Conservation (phyloP, 2,329 filamentous ascomycete species). For the Aspergillus ibericus region DNA sequence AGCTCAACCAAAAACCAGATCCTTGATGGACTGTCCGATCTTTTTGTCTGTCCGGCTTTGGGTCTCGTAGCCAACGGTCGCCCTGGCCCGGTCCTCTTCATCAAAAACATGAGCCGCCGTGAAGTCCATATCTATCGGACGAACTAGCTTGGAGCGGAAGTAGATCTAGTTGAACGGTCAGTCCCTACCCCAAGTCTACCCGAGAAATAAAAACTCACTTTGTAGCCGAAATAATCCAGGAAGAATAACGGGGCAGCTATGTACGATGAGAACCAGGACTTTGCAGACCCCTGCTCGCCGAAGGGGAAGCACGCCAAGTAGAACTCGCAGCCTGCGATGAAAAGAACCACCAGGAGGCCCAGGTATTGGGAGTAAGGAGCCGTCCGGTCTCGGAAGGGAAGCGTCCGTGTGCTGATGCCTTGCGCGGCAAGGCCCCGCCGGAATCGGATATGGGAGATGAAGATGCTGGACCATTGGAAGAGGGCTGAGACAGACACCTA, state of each 20-base stretch:
- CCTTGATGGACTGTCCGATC: not conserved
- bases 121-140: slow-evolving; percentile 24
- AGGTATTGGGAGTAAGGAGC: slow-evolving; percentile 30
- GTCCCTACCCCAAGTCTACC: not conserved
- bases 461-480: slow-evolving; percentile 30
- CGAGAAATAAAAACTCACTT: slow-evolving; percentile 11
- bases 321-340: slow-evolving; percentile 35
- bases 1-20: not conserved
- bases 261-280: slow-evolving; percentile 35
- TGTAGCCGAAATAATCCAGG: slow-evolving; percentile 31
- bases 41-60: not conserved
- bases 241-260: slow-evolving; percentile 33
- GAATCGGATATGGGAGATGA: slow-evolving; percentile 30
- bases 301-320: slow-evolving; percentile 34
- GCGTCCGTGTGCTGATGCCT: slow-evolving; percentile 21
- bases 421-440: slow-evolving; percentile 29
- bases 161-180: slow-evolving; percentile 17
- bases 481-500: slow-evolving; percentile 33
- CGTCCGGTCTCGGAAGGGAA: slow-evolving; percentile 28
- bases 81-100: slow-evolving; percentile 20
- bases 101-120: slow-evolving; percentile 24
- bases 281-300: slow-evolving; percentile 29
- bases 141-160: slow-evolving; percentile 22
- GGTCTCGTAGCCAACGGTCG: not conserved
- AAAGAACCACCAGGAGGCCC: slow-evolving; percentile 26